These are phyloP conservation scores for Aspergillus nomiae DNA, from an alignment of 2,329 filamentous ascomycete genomes.

Conservation along the genomic window DNA sequence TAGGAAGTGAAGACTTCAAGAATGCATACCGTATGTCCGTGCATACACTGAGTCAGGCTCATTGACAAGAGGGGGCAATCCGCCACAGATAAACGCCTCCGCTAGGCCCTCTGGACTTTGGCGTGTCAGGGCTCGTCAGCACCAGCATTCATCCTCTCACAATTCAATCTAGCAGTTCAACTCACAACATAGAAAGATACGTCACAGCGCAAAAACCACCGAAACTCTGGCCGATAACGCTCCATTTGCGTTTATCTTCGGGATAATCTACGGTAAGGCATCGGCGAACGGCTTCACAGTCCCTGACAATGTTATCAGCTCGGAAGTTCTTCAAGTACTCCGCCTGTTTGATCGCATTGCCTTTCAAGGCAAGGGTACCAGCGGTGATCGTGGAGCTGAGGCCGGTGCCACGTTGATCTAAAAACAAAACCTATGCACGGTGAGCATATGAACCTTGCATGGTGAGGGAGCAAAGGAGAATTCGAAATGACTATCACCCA, in stretches of 20 bases:
- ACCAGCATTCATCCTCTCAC: not conserved
- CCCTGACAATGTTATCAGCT: slow-evolving; percentile 85
- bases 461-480: not conserved
- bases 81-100: slow-evolving; percentile 83
- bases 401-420: slow-evolving; percentile 92
- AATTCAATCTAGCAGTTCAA: slow-evolving; percentile 4
- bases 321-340: slow-evolving; percentile 82
- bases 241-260: slow-evolving; percentile 74
- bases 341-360: slow-evolving; percentile 68
- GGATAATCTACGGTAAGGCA: slow-evolving; percentile 71
- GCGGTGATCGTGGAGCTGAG: slow-evolving; percentile 79
- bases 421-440: slow-evolving; percentile 59
- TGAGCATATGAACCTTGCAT: not conserved
- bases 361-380: slow-evolving; percentile 67
- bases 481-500: slow-evolving; percentile 34
- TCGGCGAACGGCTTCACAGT: slow-evolving; percentile 82
- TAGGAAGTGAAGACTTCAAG: not conserved
- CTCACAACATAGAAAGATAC: slow-evolving; percentile 74
- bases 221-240: slow-evolving; percentile 86
- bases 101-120: slow-evolving; percentile 69
- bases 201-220: slow-evolving; percentile 84
- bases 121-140: not conserved
- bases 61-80: slow-evolving; percentile 74
- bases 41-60: slow-evolving; percentile 74
- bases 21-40: slow-evolving; percentile 59